Evolutionary conservation across 495 filamentous ascomycete genomes (phyloP).

Genomic region (Penicillium odoratum): DNA sequence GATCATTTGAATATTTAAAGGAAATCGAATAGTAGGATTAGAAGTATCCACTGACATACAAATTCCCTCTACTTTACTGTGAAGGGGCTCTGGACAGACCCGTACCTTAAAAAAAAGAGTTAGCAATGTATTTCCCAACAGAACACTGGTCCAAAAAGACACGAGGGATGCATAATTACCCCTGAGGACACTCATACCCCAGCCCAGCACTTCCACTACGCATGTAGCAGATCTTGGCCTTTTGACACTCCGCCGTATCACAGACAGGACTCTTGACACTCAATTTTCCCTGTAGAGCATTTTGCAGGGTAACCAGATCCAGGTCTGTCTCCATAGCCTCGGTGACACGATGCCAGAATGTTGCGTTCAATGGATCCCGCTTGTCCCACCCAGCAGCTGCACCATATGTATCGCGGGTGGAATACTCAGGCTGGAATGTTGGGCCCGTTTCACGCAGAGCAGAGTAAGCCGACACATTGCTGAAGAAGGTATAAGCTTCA

Average conservation of each 20-base stretch:
- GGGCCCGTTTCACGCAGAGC: conserved; percentile 39
- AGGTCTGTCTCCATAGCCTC: conserved; percentile 58
- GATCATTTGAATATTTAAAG: not conserved
- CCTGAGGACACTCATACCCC: conserved; percentile 51
- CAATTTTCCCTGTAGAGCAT: conserved; percentile 54
- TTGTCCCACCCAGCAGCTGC: conserved; percentile 44
- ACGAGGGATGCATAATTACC: conserved; percentile 32
- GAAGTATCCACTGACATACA: not conserved
- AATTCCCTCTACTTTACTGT: not conserved
- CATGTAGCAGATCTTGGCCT: conserved; percentile 63
- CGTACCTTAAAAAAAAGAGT: conserved; percentile 1
- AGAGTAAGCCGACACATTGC: conserved; percentile 47
- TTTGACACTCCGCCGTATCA: conserved; percentile 46
- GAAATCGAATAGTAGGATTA: not conserved
- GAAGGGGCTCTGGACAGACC: conserved; percentile 9
- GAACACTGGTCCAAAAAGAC: not conserved
- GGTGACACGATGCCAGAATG: conserved; percentile 59
- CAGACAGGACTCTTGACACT: conserved; percentile 54
- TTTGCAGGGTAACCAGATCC: conserved; percentile 49
- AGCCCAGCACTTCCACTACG: conserved; percentile 54
- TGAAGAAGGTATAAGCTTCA: conserved; percentile 53
- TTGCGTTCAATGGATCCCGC: conserved; percentile 54
- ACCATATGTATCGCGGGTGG: conserved; percentile 54
- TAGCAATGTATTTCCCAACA: not conserved
- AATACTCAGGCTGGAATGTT: conserved; percentile 54